phyloP scores from a whole-genome alignment of 169 alveolate genomes.

The Pseudocohnilembus persalinus region DNA sequence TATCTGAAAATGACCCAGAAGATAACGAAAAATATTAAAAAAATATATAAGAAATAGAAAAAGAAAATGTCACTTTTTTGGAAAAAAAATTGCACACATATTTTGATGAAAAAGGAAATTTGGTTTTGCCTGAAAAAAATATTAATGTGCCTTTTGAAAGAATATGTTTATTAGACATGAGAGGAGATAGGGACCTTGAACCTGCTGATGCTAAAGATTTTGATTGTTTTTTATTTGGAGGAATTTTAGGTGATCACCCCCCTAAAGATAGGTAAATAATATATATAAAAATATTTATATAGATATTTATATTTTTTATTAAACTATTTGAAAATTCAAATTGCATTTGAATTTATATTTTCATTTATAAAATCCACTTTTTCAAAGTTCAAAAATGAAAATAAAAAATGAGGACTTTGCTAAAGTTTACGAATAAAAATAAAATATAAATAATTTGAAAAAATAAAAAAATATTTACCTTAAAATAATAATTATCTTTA shows the following conservation, averaged over 20 bases:
- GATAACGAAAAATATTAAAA: slow-evolving; percentile 16
- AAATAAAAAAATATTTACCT: no score
- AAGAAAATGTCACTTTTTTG: slow-evolving; percentile 8
- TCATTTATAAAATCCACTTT: no score
- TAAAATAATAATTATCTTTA: no score
- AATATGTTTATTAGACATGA: slow-evolving; percentile 48
- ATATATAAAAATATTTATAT: no score
- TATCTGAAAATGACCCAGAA: not conserved
- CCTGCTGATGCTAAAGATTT: slow-evolving; percentile 43
- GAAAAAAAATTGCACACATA: slow-evolving; percentile 17
- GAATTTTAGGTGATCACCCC: slow-evolving; percentile 60
- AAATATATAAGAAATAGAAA: not conserved
- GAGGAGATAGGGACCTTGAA: slow-evolving; percentile 42
- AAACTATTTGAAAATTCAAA: no score
- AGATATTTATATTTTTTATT: no score
- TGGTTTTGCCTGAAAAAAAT: slow-evolving; percentile 2
- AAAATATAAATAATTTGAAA: no score
- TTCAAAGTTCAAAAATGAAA: no score
- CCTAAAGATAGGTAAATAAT: slow-evolving; percentile 37
- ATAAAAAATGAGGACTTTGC: no score
- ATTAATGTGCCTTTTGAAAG: slow-evolving; percentile 12
- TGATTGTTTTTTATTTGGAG: slow-evolving; percentile 47
- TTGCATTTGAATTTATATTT: no score
- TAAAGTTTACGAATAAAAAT: not conserved
- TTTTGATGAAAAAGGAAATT: not conserved